These are phyloP conservation scores for Phaffia rhodozyma DNA, from an alignment of 1,284 basidiomycete genomes.

Conservation along the genomic window DNA sequence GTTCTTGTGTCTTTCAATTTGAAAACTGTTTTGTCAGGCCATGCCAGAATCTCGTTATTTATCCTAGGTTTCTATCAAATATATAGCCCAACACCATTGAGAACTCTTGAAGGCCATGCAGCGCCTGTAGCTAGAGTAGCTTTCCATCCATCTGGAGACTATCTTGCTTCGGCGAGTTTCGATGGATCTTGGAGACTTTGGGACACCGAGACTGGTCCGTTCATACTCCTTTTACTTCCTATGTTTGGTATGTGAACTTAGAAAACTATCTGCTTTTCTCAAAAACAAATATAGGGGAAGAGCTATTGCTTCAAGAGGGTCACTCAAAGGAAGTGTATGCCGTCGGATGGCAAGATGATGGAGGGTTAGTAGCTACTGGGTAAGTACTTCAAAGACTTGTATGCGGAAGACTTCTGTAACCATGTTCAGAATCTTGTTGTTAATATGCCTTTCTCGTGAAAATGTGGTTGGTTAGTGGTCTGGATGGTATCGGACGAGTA, in stretches of 20 bases:
- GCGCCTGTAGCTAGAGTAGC: conserved; percentile 84
- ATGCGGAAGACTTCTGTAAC: too few relatives aligned
- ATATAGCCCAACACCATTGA: conserved; percentile 60
- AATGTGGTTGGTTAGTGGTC: conserved; percentile 47
- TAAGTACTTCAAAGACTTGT: conserved; percentile 34
- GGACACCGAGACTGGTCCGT: conserved; percentile 63
- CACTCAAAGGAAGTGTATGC: conserved; percentile 96
- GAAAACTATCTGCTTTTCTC: not conserved
- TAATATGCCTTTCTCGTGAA: not conserved
- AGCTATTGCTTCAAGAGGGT: conserved; percentile 85
- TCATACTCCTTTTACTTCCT: not conserved
- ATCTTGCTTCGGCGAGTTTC: conserved; percentile 87
- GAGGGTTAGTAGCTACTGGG: conserved; percentile 85
- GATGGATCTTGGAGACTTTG: conserved; percentile 98
- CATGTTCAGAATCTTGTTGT: too few relatives aligned
- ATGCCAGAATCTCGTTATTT: not conserved
- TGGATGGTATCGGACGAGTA: conserved; percentile 91
- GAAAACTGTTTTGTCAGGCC: not conserved
- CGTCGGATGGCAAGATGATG: conserved; percentile 90
- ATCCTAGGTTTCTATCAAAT: not conserved
- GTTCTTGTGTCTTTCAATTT: conserved; percentile 21
- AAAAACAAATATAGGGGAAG: conserved; percentile 33
- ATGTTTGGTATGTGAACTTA: too few relatives aligned
- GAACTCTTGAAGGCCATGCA: conserved; percentile 74
- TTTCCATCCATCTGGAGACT: conserved; percentile 83